A percentile compares a stretch with the other conserved stretches of the same genome.
Evolutionary conservation across 306 rosid genomes (phyloP).

Genomic region (Trichosanthes cucumerina): DNA sequence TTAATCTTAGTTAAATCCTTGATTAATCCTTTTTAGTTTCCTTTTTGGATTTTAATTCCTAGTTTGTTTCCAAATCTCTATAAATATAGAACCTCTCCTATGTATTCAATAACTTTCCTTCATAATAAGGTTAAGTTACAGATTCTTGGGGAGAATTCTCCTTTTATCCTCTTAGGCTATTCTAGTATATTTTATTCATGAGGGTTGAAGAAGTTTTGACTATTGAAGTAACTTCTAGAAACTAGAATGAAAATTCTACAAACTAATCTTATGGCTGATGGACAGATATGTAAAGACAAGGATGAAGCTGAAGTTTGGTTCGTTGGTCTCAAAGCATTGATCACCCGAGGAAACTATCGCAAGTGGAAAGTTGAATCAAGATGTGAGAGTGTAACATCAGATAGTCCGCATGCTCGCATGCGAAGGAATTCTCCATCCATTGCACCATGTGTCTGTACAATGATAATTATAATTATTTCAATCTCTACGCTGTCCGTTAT

Average conservation of each 20-base stretch:
- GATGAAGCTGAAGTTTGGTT: slow-evolving; percentile 97
- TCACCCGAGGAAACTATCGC: slow-evolving; percentile 41
- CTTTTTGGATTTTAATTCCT: not conserved
- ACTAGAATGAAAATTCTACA: not conserved
- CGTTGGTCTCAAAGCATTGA: slow-evolving; percentile 83
- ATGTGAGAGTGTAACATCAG: slow-evolving; percentile 40
- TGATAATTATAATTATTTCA: slow-evolving; percentile 8
- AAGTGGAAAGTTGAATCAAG: slow-evolving; percentile 46
- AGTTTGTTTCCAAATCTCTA: not conserved
- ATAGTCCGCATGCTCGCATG: slow-evolving; percentile 45
- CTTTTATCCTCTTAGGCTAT: not conserved
- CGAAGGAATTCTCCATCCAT: slow-evolving; percentile 48
- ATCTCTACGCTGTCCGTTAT: not conserved
- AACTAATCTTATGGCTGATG: slow-evolving; percentile 10
- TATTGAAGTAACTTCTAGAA: not conserved
- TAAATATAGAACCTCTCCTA: not conserved
- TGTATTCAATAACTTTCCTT: not conserved
- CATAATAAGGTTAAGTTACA: not conserved
- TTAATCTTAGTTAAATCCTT: not conserved
- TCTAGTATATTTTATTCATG: not conserved
- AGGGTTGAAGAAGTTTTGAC: not conserved
- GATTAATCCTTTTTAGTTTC: not conserved
- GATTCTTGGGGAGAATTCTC: not conserved
- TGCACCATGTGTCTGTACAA: slow-evolving; percentile 52
- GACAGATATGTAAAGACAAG: slow-evolving; percentile 96